Evolutionary conservation across 176 grass and related monocot genomes (phyloP).

Genomic region (Ananas comosus): DNA sequence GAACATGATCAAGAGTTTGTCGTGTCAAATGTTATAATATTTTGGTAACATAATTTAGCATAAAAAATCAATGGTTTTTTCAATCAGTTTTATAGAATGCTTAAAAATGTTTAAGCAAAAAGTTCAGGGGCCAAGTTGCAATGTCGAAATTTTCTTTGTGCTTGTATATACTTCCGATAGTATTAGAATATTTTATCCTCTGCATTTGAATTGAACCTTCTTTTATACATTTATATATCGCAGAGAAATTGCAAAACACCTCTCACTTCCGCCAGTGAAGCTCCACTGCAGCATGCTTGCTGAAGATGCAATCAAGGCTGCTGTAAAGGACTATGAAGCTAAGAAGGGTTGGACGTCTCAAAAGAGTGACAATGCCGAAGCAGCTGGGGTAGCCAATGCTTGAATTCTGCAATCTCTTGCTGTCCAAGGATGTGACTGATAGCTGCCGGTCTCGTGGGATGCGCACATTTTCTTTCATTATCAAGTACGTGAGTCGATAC

Average conservation of each 20-base stretch:
- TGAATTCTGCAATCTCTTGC: not conserved
- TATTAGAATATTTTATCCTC: not conserved
- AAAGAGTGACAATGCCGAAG: not conserved
- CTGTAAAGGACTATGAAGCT: constrained; percentile 86
- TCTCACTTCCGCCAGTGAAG: constrained; percentile 97
- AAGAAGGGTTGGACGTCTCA: constrained; percentile 33
- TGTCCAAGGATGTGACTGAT: not conserved
- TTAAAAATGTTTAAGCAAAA: too few relatives aligned
- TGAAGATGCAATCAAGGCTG: constrained; percentile 95
- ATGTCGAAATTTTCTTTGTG: too few relatives aligned
- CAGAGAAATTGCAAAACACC: constrained; percentile 91
- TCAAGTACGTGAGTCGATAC: too few relatives aligned
- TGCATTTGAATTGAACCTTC: not conserved
- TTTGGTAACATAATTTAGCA: too few relatives aligned
- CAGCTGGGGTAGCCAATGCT: not conserved
- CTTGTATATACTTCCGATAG: too few relatives aligned
- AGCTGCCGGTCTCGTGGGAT: not conserved
- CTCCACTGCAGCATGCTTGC: constrained; percentile 97
- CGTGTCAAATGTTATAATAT: too few relatives aligned
- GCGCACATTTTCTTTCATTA: not conserved
- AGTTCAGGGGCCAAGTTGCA: too few relatives aligned
- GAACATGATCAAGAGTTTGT: too few relatives aligned
- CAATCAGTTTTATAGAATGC: too few relatives aligned
- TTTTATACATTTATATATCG: constrained; percentile 3
- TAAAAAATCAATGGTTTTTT: too few relatives aligned